These are phyloP conservation scores for Massarina eburnea DNA, from an alignment of 2,329 filamentous ascomycete species.

Conservation along the genomic window DNA sequence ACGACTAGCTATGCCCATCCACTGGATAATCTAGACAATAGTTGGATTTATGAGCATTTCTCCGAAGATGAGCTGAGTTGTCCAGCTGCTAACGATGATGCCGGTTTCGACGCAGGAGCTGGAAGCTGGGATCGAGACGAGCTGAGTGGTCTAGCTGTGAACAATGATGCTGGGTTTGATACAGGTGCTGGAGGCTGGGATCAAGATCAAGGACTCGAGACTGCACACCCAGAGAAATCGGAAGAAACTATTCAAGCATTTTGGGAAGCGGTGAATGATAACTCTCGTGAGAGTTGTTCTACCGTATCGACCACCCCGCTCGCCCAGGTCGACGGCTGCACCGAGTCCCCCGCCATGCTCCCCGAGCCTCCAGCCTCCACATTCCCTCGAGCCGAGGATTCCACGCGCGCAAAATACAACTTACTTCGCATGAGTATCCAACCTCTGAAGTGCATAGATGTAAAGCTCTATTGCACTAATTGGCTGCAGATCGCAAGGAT, in stretches of 20 bases:
- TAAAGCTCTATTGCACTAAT: constrained; percentile 7
- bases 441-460: not conserved
- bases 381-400: not conserved
- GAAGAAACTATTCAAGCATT: constrained; percentile 7
- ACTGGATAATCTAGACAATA: constrained; percentile 11
- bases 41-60: constrained; percentile 12
- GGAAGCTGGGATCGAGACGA: constrained; percentile 8
- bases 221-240: not conserved
- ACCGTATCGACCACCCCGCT: no score
- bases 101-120: constrained; percentile 10
- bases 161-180: constrained; percentile 10
- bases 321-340: no score
- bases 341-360: no score
- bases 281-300: not conserved
- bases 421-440: constrained; percentile 3
- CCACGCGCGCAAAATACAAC: constrained; percentile 6
- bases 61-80: constrained; percentile 6
- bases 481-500: constrained; percentile 14
- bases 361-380: no score
- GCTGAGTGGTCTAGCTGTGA: not conserved
- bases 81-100: not conserved
- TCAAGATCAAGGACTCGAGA: not conserved
- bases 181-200: constrained; percentile 4
- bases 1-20: constrained; percentile 15
- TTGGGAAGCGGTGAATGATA: constrained; percentile 12